A percentile compares a stretch with the other conserved stretches of the same genome.
phyloP scores from a whole-genome alignment of 164 flowering plant species.

The Umbellularia californica region DNA sequence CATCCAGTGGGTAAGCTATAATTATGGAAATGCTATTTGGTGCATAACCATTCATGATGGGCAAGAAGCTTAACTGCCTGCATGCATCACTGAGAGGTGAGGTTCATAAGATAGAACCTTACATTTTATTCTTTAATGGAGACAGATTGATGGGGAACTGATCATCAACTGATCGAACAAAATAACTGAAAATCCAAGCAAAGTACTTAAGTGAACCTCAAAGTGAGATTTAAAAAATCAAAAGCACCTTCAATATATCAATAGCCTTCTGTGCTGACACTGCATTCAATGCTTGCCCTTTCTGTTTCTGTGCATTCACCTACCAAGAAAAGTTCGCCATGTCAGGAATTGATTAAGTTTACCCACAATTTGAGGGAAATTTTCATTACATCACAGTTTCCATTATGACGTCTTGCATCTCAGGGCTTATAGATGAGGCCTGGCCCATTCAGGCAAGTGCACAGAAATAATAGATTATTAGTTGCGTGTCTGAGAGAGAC shows the following conservation, averaged over 20 bases:
- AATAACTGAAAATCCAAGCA: not conserved
- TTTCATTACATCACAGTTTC: not conserved
- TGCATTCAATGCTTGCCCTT: slow-evolving; percentile 70
- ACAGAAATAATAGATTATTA: not conserved
- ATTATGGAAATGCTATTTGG: too few relatives aligned
- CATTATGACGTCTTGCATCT: not conserved
- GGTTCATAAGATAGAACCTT: not conserved
- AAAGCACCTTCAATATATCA: slow-evolving; percentile 72
- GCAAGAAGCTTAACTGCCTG: not conserved
- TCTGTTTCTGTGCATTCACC: slow-evolving; percentile 91
- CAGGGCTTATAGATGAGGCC: not conserved
- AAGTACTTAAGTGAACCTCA: not conserved
- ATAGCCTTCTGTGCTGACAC: slow-evolving; percentile 75
- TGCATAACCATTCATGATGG: not conserved
- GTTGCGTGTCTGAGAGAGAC: too few relatives aligned
- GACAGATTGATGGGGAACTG: not conserved
- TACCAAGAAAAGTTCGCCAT: slow-evolving; percentile 17
- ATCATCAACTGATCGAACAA: not conserved
- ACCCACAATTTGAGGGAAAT: not conserved
- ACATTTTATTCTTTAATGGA: not conserved
- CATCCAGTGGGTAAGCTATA: not conserved
- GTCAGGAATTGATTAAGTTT: not conserved
- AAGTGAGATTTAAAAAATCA: not conserved
- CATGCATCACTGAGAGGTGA: not conserved
- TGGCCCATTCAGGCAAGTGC: not conserved